Evolutionary conservation across 2,329 filamentous ascomycete species (phyloP), one percentile per base, ranked within the genome.

Genomic region (Neofusicoccum kwambonambiense): DNA sequence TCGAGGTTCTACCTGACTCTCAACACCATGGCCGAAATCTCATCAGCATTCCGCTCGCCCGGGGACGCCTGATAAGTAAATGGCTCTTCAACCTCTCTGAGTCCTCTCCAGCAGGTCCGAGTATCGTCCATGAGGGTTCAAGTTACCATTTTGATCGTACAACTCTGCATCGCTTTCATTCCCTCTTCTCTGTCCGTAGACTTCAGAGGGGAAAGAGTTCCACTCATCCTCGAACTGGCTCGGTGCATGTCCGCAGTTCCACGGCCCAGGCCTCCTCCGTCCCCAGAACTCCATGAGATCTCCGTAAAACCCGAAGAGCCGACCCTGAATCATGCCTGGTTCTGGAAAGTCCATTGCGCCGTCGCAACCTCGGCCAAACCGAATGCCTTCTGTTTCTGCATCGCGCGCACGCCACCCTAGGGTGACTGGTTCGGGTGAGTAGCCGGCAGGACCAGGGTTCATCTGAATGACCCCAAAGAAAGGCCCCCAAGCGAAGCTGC

Each of bases 401-500:
- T 77, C 70, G 3, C 70, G 67, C 15, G 76, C 69, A 9, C 76
- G 75, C 75, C 75, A 78, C 7, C 71, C 71, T 37, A 72, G 70
- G 13, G 42, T 49, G 2, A 64, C 34, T 15, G 42, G 12, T 1
- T 12, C 2, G 3, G 11, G 19, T 7, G 51, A 64, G 22, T 56
- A 64, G 19, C 31, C 19, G 0, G 54, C 66, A 27, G 67, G 70
- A 5, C 62, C 68, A 12, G 67, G 69, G 34, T 69, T 65, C 63
- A 84, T 73, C 39, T 74, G 73, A n/a, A 84, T 70, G 3, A 84
- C 70, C 1, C 82, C 81, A 44, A 73, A 65, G 42, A 81, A 73
- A 7, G 78, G 63, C 0, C 78, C 79, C 4, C 83, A 73, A 49
- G 80, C 73, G 67, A 85, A 84, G 0, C 67, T 70, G 0, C 79